Evolutionary conservation across 495 filamentous ascomycete genomes (phyloP), one percentile per base, ranked within the genome.

Genomic region (Eremomyces bilateralis): DNA sequence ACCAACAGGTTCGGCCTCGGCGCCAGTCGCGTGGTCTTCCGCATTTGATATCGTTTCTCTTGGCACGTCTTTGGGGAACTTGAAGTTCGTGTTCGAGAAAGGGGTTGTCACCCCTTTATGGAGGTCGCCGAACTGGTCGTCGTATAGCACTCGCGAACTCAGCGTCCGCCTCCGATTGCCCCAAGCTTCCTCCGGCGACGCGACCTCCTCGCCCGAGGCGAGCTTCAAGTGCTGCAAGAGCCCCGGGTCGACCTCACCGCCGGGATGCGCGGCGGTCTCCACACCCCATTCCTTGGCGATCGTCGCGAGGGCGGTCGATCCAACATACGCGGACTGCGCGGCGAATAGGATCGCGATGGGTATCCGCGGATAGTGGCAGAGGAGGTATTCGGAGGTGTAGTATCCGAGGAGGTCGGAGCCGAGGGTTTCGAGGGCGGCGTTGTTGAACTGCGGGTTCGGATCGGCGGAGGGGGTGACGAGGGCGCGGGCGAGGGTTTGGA

Each of bases 231-330:
- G 88, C 51, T 95, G 90, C 27, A 97, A 63, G n/a, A 84, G 58
- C 6, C 88, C 90, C 1, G 85, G 77, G 53, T 97, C 84, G 36
- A 95, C 85, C 55, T 95, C 80, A 30, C 67, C 73, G 15, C 82
- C 84, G 1, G 88, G 85, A 21, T 66, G 70, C 4, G 78, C 76
- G 12, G 79, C 88, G 24, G 58, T 46, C 45, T 95, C 85, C 12
- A 94, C 68, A 55, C 90, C 88, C 85, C 88, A 97, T 54, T 83
- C 78, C 21, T 61, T 56, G 0, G 76, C 64, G 39, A 94, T 65
- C 1, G 67, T 56, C 18, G 67, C 56, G 15, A 95, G 66, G 0
- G 81, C 64, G 35, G 67, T 64, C 4, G 65, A 59, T 2, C 88
- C 85, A 30, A 69, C 65, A 53, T 80, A 94, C 17, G 80, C 81